These are phyloP conservation scores for Curvularia lunata DNA, from an alignment of 2,329 filamentous ascomycete species.

Conservation along the genomic window DNA sequence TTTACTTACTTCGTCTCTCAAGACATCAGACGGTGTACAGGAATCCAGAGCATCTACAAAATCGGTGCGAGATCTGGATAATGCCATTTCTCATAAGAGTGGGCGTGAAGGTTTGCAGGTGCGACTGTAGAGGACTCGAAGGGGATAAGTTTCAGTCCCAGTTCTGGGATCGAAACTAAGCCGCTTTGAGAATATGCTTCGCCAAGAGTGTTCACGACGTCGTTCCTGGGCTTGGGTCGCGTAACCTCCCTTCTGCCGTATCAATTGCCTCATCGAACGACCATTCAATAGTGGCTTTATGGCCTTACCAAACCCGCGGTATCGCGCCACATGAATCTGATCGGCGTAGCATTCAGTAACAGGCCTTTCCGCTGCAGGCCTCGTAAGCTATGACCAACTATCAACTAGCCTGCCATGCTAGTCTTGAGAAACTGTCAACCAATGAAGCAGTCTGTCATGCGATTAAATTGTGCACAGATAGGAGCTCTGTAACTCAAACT, in stretches of 20 bases:
- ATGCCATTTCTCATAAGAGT: too few relatives aligned
- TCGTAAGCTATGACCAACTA: slow-evolving; percentile 1
- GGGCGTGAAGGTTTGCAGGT: too few relatives aligned
- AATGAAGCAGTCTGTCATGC: not conserved
- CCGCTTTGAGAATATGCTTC: too few relatives aligned
- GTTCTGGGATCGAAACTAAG: too few relatives aligned
- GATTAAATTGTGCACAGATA: not conserved
- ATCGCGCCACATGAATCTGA: not conserved
- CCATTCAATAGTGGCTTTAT: not conserved
- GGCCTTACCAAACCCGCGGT: slow-evolving; percentile 3
- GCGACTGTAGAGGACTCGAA: too few relatives aligned
- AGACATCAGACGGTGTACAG: too few relatives aligned
- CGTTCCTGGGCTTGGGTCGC: too few relatives aligned
- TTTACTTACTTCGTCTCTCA: too few relatives aligned
- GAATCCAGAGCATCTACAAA: too few relatives aligned
- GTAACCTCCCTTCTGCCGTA: not conserved
- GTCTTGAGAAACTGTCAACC: slow-evolving; percentile 1
- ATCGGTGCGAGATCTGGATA: too few relatives aligned
- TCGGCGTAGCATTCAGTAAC: slow-evolving; percentile 3
- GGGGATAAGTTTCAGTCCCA: too few relatives aligned
- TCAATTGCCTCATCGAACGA: not conserved
- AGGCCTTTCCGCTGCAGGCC: slow-evolving; percentile 3
- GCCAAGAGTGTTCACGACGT: too few relatives aligned
- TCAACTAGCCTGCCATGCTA: not conserved
- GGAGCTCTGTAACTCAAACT: not conserved